Percentiles rank a stretch among this genome's conserved stretches.
Evolutionary conservation across 225 moss, liverwort and hornwort species (phyloP).

Genomic region (Anthoceros angustus): DNA sequence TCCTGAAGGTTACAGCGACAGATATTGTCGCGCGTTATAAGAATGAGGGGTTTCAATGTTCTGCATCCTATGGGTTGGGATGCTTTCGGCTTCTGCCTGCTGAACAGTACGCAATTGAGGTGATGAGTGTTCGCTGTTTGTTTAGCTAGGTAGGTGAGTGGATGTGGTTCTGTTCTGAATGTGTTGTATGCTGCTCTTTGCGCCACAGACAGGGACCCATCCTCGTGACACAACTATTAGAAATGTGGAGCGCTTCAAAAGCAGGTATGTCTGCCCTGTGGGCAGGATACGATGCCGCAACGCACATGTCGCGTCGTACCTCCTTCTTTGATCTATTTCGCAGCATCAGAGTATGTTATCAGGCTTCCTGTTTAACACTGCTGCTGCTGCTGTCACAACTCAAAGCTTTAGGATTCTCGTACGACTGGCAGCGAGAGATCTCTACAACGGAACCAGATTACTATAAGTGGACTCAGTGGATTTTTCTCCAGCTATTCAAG

Average conservation of each 20-base stretch:
- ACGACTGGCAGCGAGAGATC: conserved; percentile 92
- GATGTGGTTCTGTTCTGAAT: conserved; percentile 2
- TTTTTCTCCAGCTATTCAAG: conserved; percentile 78
- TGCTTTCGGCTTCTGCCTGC: conserved; percentile 91
- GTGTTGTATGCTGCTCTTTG: conserved; percentile 5
- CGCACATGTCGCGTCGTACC: not conserved
- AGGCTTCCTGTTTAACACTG: not conserved
- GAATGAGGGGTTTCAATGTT: conserved; percentile 81
- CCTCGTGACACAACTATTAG: conserved; percentile 70
- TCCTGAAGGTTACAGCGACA: conserved; percentile 90
- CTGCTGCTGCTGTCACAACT: conserved; percentile 31
- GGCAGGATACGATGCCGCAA: not conserved
- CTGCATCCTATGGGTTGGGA: conserved; percentile 99
- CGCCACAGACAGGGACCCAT: conserved; percentile 80
- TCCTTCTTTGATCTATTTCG: not conserved
- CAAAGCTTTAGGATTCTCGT: conserved; percentile 81
- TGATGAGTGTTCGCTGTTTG: conserved; percentile 8
- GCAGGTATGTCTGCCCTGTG: conserved; percentile 30
- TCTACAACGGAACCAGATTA: conserved; percentile 95
- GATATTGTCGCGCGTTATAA: conserved; percentile 87
- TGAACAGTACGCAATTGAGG: conserved; percentile 96
- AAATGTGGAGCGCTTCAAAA: conserved; percentile 68
- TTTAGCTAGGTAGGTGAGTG: not conserved
- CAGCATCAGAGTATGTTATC: not conserved
- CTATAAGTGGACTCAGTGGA: conserved; percentile 99